Conservation (phyloP, 2,329 filamentous ascomycete species). For the Zymoseptoria pseudotritici region DNA sequence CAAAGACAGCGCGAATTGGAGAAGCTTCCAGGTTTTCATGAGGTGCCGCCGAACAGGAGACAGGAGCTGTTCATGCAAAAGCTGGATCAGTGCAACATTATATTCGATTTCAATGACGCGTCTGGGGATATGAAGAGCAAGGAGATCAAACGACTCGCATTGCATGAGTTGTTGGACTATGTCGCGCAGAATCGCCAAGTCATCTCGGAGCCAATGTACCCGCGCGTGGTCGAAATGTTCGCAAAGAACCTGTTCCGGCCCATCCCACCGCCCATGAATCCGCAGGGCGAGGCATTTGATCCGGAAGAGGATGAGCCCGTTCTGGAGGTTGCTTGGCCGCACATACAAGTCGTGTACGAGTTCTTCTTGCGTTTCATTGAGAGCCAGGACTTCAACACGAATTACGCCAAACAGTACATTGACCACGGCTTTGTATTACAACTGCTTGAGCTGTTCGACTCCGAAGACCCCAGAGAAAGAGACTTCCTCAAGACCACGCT, state of each 20-base stretch:
- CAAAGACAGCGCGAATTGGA: conserved; percentile 83
- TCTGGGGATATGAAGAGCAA: conserved; percentile 99
- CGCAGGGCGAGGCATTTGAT: conserved; percentile 95
- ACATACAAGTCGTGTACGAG: conserved; percentile 98
- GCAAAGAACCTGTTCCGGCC: conserved; percentile 96
- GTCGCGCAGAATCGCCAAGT: conserved; percentile 98
- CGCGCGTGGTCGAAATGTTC: conserved; percentile 97
- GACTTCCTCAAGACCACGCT: conserved; percentile 98
- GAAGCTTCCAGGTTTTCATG: conserved; percentile 95
- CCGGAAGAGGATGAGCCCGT: conserved; percentile 98
- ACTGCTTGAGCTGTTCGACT: conserved; percentile 95
- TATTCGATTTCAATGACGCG: conserved; percentile 98
- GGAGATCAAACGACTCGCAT: conserved; percentile 93
- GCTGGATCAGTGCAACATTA: conserved; percentile 99
- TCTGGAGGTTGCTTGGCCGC: conserved; percentile 95
- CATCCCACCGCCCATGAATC: conserved; percentile 93
- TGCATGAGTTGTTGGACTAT: conserved; percentile 95
- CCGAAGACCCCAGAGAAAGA: conserved; percentile 89
- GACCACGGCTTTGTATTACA: conserved; percentile 95
- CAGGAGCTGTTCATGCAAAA: conserved; percentile 99
- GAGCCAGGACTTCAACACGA: conserved; percentile 99
- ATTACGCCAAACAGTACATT: conserved; percentile 97
- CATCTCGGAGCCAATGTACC: conserved; percentile 98
- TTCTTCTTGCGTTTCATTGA: conserved; percentile 99
- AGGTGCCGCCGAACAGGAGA: conserved; percentile 87